Conservation (phyloP, 1,284 basidiomycete species). For the Ustilago sp. region DNA sequence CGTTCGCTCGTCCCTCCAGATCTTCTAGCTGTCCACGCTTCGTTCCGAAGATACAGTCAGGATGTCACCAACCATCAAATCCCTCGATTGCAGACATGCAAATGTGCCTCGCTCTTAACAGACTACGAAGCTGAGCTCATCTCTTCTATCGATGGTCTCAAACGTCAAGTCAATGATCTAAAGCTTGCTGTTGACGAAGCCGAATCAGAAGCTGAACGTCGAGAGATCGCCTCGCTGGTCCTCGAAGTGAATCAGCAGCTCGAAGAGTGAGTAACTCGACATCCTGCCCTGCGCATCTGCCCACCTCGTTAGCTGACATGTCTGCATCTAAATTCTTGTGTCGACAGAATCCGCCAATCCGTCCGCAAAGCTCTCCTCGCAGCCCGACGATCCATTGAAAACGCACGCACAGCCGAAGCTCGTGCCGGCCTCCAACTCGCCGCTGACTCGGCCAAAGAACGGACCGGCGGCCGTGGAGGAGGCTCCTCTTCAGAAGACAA, state of each 20-base stretch:
- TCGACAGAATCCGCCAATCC: constrained; percentile 25
- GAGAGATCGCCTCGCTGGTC: constrained; percentile 18
- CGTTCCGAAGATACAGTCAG: constrained; percentile 37
- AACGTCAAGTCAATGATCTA: constrained; percentile 47
- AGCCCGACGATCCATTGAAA: constrained; percentile 34
- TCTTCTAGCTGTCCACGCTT: constrained; percentile 33
- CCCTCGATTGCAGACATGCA: constrained; percentile 40
- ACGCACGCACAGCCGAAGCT: constrained; percentile 28
- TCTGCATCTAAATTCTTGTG: neutral
- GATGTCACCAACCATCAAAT: constrained; percentile 55
- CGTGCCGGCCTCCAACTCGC: constrained; percentile 39
- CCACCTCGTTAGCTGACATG: neutral
- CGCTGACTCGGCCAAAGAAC: constrained; percentile 48
- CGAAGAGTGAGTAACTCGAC: constrained; percentile 6
- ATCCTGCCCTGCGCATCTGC: neutral
- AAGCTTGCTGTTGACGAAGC: constrained; percentile 55
- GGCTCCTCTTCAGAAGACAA: constrained; percentile 58
- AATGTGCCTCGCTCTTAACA: constrained; percentile 25
- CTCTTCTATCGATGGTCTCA: constrained; percentile 48
- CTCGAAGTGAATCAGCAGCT: constrained; percentile 26
- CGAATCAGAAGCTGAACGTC: constrained; percentile 36
- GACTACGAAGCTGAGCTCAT: constrained; percentile 53
- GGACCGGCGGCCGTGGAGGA: constrained; percentile 34
- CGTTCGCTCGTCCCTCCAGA: constrained; percentile 32
- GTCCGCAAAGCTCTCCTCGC: constrained; percentile 35